Conservation (phyloP, 208 protist genomes). For the Acanthamoeba quina region DNA sequence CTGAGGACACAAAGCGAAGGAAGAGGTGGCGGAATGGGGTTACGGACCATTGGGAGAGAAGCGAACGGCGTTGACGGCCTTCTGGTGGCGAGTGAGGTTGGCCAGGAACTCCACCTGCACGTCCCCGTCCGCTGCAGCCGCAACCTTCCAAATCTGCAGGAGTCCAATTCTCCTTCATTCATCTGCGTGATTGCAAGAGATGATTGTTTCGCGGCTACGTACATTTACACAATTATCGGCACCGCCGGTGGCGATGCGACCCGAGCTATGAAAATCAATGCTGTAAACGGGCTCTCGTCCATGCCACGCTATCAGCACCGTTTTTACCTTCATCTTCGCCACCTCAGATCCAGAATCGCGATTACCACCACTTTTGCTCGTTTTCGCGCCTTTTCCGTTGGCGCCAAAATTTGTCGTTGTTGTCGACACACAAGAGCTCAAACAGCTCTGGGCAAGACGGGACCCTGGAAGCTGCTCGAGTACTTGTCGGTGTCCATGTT, state of each 20-base stretch:
- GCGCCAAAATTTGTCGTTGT: neutral
- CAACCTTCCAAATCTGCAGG: neutral
- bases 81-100: slow-evolving; percentile 32
- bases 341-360: slow-evolving; percentile 76
- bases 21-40: neutral
- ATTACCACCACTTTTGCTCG: slow-evolving; percentile 20
- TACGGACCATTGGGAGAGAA: slow-evolving; percentile 58
- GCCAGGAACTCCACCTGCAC: slow-evolving; percentile 54
- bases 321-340: slow-evolving; percentile 78
- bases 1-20: neutral
- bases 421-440: neutral
- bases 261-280: slow-evolving; percentile 34
- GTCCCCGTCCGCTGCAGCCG: neutral
- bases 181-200: neutral
- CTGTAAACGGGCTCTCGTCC: slow-evolving; percentile 24
- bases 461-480: neutral
- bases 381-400: slow-evolving; percentile 53
- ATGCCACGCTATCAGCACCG: slow-evolving; percentile 50
- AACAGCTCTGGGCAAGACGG: neutral
- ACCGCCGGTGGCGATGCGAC: slow-evolving; percentile 36
- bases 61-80: slow-evolving; percentile 49
- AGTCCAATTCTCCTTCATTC: neutral
- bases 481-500: slow-evolving; percentile 44
- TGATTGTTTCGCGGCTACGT: neutral
- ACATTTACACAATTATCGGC: slow-evolving; percentile 56